Percentiles rank a stretch among this genome's conserved stretches.
Evolutionary conservation across 257 asterid genomes (phyloP).

Genomic region (Solanum peruvianum): DNA sequence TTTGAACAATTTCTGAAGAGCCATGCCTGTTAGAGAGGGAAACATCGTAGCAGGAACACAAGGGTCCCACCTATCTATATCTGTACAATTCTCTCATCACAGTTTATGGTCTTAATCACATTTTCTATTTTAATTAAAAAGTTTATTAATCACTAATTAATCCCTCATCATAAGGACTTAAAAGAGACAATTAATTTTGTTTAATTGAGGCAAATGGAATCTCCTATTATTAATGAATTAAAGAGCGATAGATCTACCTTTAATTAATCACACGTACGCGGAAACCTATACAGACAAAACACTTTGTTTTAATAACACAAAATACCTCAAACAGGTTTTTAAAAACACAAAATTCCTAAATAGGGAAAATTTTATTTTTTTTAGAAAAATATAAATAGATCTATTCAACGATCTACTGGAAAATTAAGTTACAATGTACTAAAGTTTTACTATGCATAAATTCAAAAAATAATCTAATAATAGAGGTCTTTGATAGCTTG

Average conservation of each 20-base stretch:
- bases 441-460: background rate
- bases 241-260: constrained; percentile 30
- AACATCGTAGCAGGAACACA: background rate
- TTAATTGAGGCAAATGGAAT: constrained; percentile 30
- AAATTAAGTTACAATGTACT: background rate
- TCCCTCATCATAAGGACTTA: constrained; percentile 21
- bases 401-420: too few relatives aligned
- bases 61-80: background rate
- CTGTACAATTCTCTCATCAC: background rate
- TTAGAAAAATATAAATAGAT: background rate
- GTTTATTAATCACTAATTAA: background rate
- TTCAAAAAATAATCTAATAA: too few relatives aligned
- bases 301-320: constrained; percentile 13
- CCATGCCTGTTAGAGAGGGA: background rate
- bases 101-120: background rate
- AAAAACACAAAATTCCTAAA: background rate
- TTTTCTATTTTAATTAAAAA: background rate
- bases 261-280: constrained; percentile 66
- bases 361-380: background rate
- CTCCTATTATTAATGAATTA: constrained; percentile 13
- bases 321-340: background rate
- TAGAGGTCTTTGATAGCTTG: too few relatives aligned
- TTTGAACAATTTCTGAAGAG: background rate
- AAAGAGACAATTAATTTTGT: constrained; percentile 24
- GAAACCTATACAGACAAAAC: constrained; percentile 46